Percentiles rank a stretch among this genome's conserved stretches.
Evolutionary conservation across 768 basidiomycete genomes (phyloP).

Genomic region (Russula virescens): DNA sequence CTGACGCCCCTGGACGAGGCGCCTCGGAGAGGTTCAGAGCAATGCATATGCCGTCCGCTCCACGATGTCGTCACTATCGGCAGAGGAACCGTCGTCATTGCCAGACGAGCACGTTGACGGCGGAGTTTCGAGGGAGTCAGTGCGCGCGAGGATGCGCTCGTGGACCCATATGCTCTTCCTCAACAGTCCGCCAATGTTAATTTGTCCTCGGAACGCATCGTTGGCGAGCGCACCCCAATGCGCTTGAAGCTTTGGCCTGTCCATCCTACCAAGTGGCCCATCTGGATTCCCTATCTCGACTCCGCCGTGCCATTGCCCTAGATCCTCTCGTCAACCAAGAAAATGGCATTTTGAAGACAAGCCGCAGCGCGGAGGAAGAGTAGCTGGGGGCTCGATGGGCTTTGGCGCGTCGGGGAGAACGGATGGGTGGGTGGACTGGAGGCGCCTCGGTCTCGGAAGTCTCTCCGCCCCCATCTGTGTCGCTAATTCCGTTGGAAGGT

Average conservation of each 20-base stretch:
- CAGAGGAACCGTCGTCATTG: neutral
- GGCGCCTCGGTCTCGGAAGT: conserved; percentile 46
- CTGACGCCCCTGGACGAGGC: conserved; percentile 55
- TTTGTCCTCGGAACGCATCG: conserved; percentile 52
- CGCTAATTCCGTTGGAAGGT: conserved; percentile 60
- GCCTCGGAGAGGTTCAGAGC: conserved; percentile 51
- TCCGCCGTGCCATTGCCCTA: conserved; percentile 76
- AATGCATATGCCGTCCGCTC: conserved; percentile 61
- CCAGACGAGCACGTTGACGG: conserved; percentile 7
- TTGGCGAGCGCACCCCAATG: conserved; percentile 58
- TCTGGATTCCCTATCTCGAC: conserved; percentile 79
- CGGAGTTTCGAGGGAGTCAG: conserved; percentile 58
- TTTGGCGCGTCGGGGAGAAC: conserved; percentile 74
- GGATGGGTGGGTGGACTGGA: conserved; percentile 68
- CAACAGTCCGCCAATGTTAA: conserved; percentile 42
- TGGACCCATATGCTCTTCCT: conserved; percentile 80
- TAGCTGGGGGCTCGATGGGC: conserved; percentile 79
- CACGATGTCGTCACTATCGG: conserved; percentile 33
- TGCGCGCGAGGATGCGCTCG: conserved; percentile 77
- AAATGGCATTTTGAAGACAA: conserved; percentile 72
- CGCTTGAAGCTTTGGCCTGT: conserved; percentile 52
- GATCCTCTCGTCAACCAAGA: conserved; percentile 65
- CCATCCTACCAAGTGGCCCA: conserved; percentile 60
- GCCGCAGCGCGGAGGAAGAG: conserved; percentile 83
- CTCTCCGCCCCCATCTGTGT: conserved; percentile 40